Percentiles rank a stretch among this genome's conserved stretches.
Evolutionary conservation across 23 red algal species (phyloP).

Genomic region (Gracilaria domingensis): DNA sequence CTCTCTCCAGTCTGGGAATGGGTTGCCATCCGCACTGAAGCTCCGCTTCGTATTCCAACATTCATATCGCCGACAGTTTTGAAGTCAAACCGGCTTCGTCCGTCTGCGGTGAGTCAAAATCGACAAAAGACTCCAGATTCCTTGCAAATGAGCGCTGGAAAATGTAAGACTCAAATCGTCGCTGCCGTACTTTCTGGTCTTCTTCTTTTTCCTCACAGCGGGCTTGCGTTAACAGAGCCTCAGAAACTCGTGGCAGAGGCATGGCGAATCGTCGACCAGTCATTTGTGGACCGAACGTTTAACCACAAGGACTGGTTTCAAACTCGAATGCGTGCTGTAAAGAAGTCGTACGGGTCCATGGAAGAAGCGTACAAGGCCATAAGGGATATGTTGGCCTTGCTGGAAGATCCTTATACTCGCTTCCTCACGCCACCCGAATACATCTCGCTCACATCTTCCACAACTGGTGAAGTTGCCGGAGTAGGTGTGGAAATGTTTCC

Average conservation of each 20-base stretch:
- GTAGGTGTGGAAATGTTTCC: slow-evolving; percentile 90
- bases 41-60: background rate
- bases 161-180: slow-evolving; percentile 1
- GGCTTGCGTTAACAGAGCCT: slow-evolving; percentile 51
- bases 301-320: slow-evolving; percentile 92
- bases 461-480: slow-evolving; percentile 82
- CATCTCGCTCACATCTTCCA: slow-evolving; percentile 68
- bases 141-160: background rate
- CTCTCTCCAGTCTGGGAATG: background rate
- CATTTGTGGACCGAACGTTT: slow-evolving; percentile 86
- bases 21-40: background rate
- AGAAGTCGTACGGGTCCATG: slow-evolving; percentile 61
- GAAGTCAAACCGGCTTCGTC: slow-evolving; percentile 13
- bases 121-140: background rate
- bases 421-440: slow-evolving; percentile 92
- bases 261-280: slow-evolving; percentile 92
- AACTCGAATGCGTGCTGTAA: slow-evolving; percentile 83
- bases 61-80: background rate
- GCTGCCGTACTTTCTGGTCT: slow-evolving; percentile 25
- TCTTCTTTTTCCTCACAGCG: background rate
- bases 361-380: slow-evolving; percentile 84
- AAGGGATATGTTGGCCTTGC: slow-evolving; percentile 83
- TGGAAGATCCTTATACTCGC: slow-evolving; percentile 96
- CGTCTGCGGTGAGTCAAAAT: background rate
- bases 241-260: slow-evolving; percentile 94